These are phyloP conservation scores for Termitomyces sp. DNA, from an alignment of 768 basidiomycete species.

Conservation along the genomic window DNA sequence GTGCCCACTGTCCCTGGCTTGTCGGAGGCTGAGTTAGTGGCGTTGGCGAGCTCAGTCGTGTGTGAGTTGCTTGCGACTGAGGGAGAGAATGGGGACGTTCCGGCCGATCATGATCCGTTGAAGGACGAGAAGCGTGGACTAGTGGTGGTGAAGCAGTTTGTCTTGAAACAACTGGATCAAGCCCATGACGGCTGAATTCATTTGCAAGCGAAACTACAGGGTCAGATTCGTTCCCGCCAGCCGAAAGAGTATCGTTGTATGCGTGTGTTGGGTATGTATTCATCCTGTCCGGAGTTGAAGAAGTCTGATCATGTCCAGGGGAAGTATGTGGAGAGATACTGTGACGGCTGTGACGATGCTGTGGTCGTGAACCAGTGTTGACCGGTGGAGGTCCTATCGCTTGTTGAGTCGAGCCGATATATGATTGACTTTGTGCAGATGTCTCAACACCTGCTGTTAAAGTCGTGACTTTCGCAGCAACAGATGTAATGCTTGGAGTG, in stretches of 20 bases:
- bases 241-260: background rate
- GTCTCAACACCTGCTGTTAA: conserved; percentile 2
- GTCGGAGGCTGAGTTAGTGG: conserved; percentile 1
- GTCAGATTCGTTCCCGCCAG: conserved; percentile 15
- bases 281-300: background rate
- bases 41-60: conserved; percentile 10
- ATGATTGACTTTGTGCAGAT: background rate
- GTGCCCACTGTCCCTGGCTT: conserved; percentile 30
- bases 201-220: conserved; percentile 27
- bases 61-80: conserved; percentile 1
- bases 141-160: conserved; percentile 19
- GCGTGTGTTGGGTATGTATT: conserved; percentile 1
- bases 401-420: conserved; percentile 3
- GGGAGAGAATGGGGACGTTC: background rate
- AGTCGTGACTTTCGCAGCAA: background rate
- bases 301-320: background rate
- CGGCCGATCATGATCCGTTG: conserved; percentile 7
- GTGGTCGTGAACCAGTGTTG: conserved; percentile 13
- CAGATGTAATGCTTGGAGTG: background rate
- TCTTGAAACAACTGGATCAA: conserved; percentile 21
- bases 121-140: conserved; percentile 28
- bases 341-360: conserved; percentile 3
- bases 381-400: conserved; percentile 13
- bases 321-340: background rate
- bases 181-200: conserved; percentile 32